Evolutionary conservation across 2,329 filamentous ascomycete species (phyloP).

Genomic region (Nakataea oryzae): DNA sequence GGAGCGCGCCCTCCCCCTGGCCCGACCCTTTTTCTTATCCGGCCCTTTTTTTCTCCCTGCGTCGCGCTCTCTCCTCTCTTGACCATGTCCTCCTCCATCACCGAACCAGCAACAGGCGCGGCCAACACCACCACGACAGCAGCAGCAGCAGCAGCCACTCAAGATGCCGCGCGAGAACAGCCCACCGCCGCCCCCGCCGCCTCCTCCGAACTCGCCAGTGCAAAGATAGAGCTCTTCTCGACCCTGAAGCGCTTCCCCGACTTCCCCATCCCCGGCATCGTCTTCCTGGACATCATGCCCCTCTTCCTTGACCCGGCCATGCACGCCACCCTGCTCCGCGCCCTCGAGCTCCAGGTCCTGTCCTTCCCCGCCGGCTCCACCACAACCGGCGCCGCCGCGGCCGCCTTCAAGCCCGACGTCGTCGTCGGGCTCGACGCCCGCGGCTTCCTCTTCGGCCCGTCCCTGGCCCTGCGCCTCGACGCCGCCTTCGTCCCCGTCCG

Average conservation of each 20-base stretch:
- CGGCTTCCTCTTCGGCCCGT: constrained; percentile 91
- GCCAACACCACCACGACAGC: constrained; percentile 15
- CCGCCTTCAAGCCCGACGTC: constrained; percentile 63
- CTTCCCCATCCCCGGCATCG: constrained; percentile 84
- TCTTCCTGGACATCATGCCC: constrained; percentile 97
- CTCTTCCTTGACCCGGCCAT: constrained; percentile 72
- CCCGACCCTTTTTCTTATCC: constrained; percentile 6
- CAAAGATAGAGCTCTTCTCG: constrained; percentile 59
- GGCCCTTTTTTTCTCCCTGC: background rate
- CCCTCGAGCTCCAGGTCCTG: constrained; percentile 73
- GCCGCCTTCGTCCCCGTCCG: constrained; percentile 86
- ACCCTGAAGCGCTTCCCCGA: constrained; percentile 80
- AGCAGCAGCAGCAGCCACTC: constrained; percentile 20
- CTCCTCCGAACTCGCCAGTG: constrained; percentile 56
- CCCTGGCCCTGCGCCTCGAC: constrained; percentile 71
- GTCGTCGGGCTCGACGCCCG: constrained; percentile 89
- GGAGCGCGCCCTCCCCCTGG: background rate
- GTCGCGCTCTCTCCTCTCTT: constrained; percentile 14
- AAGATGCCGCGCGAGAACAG: constrained; percentile 53
- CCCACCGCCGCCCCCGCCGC: constrained; percentile 49
- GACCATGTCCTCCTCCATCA: constrained; percentile 21
- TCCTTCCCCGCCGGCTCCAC: constrained; percentile 38
- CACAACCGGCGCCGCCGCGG: constrained; percentile 13
- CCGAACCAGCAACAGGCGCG: constrained; percentile 13
- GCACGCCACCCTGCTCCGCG: constrained; percentile 69